Evolutionary conservation across 306 rosid genomes (phyloP).

Genomic region (Malus asiatica): DNA sequence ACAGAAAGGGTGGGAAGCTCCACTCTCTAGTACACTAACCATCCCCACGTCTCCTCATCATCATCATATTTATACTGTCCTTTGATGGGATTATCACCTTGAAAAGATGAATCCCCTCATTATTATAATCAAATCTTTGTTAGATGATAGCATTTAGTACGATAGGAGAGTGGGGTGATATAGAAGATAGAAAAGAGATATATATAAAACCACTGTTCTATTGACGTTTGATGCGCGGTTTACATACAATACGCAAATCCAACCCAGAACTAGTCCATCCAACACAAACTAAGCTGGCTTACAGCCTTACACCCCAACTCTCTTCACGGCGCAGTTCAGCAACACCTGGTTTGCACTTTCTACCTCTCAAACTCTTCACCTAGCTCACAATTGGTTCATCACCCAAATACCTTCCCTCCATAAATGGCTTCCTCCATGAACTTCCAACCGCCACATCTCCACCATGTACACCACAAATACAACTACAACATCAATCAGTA

Average conservation of each 20-base stretch:
- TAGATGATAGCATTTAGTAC: conserved; percentile 3
- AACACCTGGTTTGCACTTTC: conserved; percentile 51
- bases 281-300: conserved; percentile 34
- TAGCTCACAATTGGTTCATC: background rate
- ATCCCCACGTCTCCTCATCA: background rate
- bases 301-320: conserved; percentile 35
- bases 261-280: conserved; percentile 27
- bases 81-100: background rate
- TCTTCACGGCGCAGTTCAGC: conserved; percentile 35
- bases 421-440: conserved; percentile 36
- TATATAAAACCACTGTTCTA: conserved; percentile 6
- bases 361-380: background rate
- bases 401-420: background rate
- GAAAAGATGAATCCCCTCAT: background rate
- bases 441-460: background rate
- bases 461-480: conserved; percentile 28
- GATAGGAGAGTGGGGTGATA: background rate
- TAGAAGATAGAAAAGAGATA: background rate
- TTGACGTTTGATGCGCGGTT: conserved; percentile 13
- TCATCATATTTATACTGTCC: background rate
- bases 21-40: background rate
- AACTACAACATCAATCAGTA: background rate
- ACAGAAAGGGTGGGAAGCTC: background rate
- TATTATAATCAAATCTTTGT: conserved; percentile 25
- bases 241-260: conserved; percentile 23